These are phyloP conservation scores for Penicillium glabrum DNA, from an alignment of 2,329 filamentous ascomycete species.

Conservation along the genomic window DNA sequence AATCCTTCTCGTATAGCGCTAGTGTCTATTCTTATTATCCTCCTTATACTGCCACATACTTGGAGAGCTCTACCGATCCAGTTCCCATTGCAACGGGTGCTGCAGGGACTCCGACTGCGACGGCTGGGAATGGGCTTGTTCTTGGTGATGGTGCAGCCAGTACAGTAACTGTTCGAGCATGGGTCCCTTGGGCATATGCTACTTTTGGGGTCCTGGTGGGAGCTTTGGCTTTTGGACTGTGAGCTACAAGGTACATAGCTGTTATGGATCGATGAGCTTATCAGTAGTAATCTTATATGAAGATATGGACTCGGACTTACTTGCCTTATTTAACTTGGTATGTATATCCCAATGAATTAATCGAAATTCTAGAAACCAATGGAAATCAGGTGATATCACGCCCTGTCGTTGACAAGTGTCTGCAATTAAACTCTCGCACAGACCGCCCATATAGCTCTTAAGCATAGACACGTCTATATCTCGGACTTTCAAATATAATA, in stretches of 20 bases:
- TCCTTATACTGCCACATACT: constrained; percentile 17
- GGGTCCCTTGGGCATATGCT: background rate
- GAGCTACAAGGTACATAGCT: background rate
- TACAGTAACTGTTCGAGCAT: background rate
- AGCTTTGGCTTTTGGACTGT: constrained; percentile 18
- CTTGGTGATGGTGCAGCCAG: background rate
- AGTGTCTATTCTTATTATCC: constrained; percentile 3
- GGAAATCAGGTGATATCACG: no score
- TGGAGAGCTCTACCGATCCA: constrained; percentile 11
- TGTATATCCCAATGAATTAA: background rate
- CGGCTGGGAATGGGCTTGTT: background rate
- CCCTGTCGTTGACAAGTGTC: no score
- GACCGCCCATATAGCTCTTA: no score
- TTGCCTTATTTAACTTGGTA: background rate
- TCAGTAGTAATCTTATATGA: background rate
- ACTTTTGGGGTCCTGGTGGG: constrained; percentile 8
- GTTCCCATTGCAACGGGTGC: constrained; percentile 3
- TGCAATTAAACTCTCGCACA: no score
- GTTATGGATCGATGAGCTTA: background rate
- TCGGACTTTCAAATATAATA: no score
- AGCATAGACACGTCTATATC: no score
- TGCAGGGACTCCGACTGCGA: background rate
- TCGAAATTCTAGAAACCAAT: no score
- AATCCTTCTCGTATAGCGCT: constrained; percentile 1
- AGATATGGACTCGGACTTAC: background rate